Evolutionary conservation across 2,329 filamentous ascomycete species (phyloP).

Genomic region (Monilinia fructigena): DNA sequence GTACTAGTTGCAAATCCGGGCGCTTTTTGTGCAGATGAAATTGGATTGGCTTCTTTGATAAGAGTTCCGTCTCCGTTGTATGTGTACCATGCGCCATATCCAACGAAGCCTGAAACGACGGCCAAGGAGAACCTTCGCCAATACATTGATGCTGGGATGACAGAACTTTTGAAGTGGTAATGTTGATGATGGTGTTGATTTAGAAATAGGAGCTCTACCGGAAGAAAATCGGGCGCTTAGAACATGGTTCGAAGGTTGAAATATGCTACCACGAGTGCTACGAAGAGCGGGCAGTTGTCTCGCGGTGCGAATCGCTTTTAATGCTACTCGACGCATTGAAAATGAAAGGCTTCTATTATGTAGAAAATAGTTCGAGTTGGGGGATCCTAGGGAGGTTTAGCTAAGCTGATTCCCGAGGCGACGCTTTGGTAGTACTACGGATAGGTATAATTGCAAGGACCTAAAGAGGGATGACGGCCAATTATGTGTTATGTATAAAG

Average conservation of each 20-base stretch:
- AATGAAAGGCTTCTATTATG: constrained; percentile 20
- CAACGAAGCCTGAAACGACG: constrained; percentile 65
- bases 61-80: constrained; percentile 50
- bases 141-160: constrained; percentile 62
- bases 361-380: neutral
- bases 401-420: constrained; percentile 18
- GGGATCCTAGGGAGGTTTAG: constrained; percentile 15
- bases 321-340: constrained; percentile 72
- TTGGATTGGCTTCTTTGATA: constrained; percentile 14
- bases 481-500: neutral
- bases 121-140: constrained; percentile 66
- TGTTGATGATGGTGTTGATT: constrained; percentile 30
- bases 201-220: constrained; percentile 29
- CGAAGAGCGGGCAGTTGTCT: constrained; percentile 60
- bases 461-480: neutral
- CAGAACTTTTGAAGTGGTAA: constrained; percentile 31
- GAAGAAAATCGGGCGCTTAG: constrained; percentile 48
- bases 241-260: constrained; percentile 45
- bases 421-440: constrained; percentile 20
- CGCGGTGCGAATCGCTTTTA: constrained; percentile 66
- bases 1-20: constrained; percentile 32
- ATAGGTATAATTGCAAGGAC: constrained; percentile 13
- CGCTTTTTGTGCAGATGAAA: constrained; percentile 36
- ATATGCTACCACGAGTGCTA: constrained; percentile 50
- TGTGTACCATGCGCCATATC: constrained; percentile 74